Evolutionary conservation across 2,329 filamentous ascomycete species (phyloP).

Genomic region (Cladobotryum protrusum): DNA sequence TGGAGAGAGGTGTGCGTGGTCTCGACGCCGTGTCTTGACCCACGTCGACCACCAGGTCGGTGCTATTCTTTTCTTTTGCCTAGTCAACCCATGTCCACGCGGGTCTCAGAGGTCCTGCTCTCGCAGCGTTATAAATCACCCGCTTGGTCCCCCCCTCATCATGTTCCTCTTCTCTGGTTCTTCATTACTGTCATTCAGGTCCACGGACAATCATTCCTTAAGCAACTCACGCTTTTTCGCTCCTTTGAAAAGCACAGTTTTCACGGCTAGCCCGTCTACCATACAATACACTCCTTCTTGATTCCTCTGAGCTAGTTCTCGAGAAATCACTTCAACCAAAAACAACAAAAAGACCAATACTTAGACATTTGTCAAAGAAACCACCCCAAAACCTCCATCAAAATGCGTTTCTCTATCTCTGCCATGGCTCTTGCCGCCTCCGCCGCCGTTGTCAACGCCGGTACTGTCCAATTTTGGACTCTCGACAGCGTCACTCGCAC

Average conservation of each 20-base stretch:
- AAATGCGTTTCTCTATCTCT: constrained; percentile 48
- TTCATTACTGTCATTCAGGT: constrained; percentile 11
- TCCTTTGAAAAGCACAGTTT: constrained; percentile 10
- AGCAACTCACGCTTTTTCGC: background rate
- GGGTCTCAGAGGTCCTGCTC: background rate
- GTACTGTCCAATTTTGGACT: constrained; percentile 53
- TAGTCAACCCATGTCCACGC: constrained; percentile 7
- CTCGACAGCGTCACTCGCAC: constrained; percentile 46
- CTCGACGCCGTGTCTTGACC: background rate
- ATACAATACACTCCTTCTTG: background rate
- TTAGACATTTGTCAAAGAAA: constrained; percentile 9
- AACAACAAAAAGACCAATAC: constrained; percentile 12
- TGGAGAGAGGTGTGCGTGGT: no score
- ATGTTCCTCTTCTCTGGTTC: background rate
- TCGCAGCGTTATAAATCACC: constrained; percentile 10
- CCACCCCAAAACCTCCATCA: constrained; percentile 26
- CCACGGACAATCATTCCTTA: constrained; percentile 10
- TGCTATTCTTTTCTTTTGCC: no score
- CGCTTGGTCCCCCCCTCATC: background rate
- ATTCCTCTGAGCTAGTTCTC: constrained; percentile 14
- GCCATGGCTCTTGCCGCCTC: constrained; percentile 38
- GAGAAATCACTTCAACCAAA: constrained; percentile 24
- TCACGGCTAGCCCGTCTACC: constrained; percentile 9
- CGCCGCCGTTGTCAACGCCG: constrained; percentile 37
- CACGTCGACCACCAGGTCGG: background rate